phyloP scores from a whole-genome alignment of 441 rosid species.

The Macaranga tanarius region DNA sequence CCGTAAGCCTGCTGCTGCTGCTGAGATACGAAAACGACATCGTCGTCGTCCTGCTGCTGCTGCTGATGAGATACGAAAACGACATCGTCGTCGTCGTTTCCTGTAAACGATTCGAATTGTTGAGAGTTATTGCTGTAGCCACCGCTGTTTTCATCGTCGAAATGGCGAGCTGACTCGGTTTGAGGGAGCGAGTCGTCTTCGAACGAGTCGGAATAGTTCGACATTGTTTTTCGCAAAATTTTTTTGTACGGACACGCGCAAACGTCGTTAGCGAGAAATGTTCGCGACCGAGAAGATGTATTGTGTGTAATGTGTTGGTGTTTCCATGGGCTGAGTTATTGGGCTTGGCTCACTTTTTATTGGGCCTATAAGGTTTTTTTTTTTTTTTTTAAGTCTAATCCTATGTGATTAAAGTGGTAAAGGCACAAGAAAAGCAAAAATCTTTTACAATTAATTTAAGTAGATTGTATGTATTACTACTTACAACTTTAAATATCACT shows the following conservation, averaged over 20 bases:
- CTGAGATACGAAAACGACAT: constrained; percentile 38
- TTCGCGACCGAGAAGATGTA: not conserved
- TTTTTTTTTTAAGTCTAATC: no score
- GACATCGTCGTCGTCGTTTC: constrained; percentile 38
- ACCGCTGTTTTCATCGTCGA: constrained; percentile 27
- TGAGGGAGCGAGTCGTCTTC: constrained; percentile 42
- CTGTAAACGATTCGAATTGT: constrained; percentile 24
- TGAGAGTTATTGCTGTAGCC: constrained; percentile 27
- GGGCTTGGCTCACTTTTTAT: no score
- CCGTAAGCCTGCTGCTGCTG: constrained; percentile 18
- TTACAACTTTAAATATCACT: no score
- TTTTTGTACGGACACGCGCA: constrained; percentile 4
- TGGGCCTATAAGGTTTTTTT: no score
- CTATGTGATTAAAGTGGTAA: no score
- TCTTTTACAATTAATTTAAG: no score
- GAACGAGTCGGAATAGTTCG: constrained; percentile 43
- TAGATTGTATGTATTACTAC: no score
- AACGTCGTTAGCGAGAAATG: not conserved
- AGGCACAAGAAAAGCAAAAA: no score
- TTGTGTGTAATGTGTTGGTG: not conserved
- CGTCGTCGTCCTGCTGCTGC: constrained; percentile 24
- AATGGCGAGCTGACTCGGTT: constrained; percentile 34
- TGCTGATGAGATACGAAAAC: constrained; percentile 33
- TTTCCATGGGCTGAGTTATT: not conserved
- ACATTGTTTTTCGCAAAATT: constrained; percentile 31